These are phyloP conservation scores for Moricandia moricandioides DNA, from an alignment of 345 rosid species.

Conservation along the genomic window DNA sequence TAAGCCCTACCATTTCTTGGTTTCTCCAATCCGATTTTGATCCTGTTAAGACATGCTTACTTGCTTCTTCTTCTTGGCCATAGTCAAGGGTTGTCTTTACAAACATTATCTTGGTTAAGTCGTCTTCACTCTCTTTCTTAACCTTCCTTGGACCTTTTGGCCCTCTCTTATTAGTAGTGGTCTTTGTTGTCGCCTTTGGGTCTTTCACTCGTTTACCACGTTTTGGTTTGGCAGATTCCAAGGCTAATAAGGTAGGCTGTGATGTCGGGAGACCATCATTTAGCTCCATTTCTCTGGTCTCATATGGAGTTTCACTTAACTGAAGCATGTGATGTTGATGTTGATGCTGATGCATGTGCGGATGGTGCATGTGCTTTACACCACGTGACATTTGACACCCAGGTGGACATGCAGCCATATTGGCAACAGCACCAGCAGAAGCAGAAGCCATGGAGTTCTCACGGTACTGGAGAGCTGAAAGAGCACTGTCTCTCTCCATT, in stretches of 20 bases:
- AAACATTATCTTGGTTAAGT: constrained; percentile 55
- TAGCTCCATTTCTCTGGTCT: constrained; percentile 57
- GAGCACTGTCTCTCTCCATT: constrained; percentile 81
- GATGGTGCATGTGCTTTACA: constrained; percentile 75
- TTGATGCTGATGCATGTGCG: constrained; percentile 60
- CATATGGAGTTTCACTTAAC: constrained; percentile 55
- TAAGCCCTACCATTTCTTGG: constrained; percentile 76
- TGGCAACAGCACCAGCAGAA: constrained; percentile 24
- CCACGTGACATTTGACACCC: constrained; percentile 45
- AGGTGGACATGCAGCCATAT: constrained; percentile 31
- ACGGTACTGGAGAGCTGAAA: constrained; percentile 78
- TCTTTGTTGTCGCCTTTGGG: constrained; percentile 40
- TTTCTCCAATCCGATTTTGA: constrained; percentile 84
- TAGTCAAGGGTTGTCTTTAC: constrained; percentile 57
- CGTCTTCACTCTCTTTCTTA: constrained; percentile 74
- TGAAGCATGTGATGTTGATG: constrained; percentile 65
- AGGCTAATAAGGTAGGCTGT: constrained; percentile 32
- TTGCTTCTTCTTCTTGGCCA: constrained; percentile 48
- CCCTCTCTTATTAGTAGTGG: constrained; percentile 58
- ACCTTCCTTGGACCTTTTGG: constrained; percentile 65
- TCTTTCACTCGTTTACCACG: constrained; percentile 74
- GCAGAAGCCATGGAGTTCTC: constrained; percentile 60
- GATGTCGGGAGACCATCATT: constrained; percentile 47
- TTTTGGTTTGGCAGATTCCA: constrained; percentile 61
- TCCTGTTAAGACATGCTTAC: constrained; percentile 31